A percentile compares a stretch with the other conserved stretches of the same genome.
Conservation (phyloP, 1,284 basidiomycete species). For the Cystobasidium slooffiae region DNA sequence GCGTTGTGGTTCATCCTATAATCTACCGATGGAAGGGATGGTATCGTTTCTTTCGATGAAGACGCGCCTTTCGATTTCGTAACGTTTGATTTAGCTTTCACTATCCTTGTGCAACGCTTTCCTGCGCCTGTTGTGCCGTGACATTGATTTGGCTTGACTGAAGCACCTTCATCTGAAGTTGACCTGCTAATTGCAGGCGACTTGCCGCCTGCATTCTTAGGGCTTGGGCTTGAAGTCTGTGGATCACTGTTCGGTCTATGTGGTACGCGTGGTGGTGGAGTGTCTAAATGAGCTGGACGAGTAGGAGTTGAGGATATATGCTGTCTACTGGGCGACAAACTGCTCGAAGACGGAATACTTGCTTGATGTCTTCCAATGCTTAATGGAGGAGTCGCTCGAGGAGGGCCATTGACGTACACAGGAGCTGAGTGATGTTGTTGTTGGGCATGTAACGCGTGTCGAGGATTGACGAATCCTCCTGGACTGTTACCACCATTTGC, state of each 20-base stretch:
- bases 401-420: too few relatives aligned
- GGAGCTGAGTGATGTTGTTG: background rate
- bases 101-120: conserved; percentile 46
- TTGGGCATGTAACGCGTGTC: background rate
- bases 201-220: background rate
- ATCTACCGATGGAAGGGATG: background rate
- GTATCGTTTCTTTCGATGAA: too few relatives aligned
- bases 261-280: background rate
- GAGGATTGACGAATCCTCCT: conserved; percentile 2
- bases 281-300: background rate
- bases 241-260: conserved; percentile 18
- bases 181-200: conserved; percentile 4
- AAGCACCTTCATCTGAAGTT: background rate
- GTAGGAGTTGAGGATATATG: conserved; percentile 1
- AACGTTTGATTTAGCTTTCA: background rate
- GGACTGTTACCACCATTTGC: too few relatives aligned
- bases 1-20: conserved; percentile 4
- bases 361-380: too few relatives aligned
- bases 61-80: background rate
- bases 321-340: background rate
- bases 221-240: background rate
- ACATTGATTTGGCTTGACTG: conserved; percentile 46
- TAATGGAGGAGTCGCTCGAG: too few relatives aligned
- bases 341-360: background rate
- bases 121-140: conserved; percentile 46